phyloP scores from a whole-genome alignment of 257 asterid species.

The Rehmannia glutinosa region DNA sequence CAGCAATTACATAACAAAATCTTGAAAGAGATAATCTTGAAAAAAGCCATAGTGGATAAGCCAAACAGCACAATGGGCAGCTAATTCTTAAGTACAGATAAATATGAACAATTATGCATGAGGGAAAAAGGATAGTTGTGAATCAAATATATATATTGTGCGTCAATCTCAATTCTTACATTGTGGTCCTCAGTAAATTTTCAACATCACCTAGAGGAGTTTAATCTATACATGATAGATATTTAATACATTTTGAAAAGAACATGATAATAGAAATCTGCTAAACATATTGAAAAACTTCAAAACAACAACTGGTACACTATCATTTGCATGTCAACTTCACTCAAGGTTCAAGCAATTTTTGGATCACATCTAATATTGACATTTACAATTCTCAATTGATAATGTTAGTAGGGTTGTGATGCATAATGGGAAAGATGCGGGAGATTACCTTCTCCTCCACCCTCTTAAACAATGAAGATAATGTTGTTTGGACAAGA shows the following conservation, averaged over 20 bases:
- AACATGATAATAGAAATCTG: neutral
- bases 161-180: neutral
- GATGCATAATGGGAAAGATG: constrained; percentile 12
- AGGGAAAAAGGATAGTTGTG: neutral
- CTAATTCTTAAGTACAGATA: neutral
- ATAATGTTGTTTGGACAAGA: constrained; percentile 72
- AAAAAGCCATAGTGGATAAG: neutral
- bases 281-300: neutral
- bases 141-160: neutral
- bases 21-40: neutral
- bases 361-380: neutral
- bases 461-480: constrained; percentile 75
- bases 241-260: neutral
- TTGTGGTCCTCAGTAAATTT: neutral
- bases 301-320: neutral
- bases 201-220: neutral
- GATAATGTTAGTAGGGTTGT: neutral
- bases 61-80: neutral
- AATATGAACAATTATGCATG: neutral
- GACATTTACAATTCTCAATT: constrained; percentile 3
- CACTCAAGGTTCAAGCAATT: neutral
- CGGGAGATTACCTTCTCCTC: constrained; percentile 58
- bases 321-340: constrained; percentile 13
- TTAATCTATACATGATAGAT: neutral
- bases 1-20: neutral